Evolutionary conservation across 169 alveolate species (phyloP), one percentile per base, ranked within the genome.

Genomic region (Babesia sp.): DNA sequence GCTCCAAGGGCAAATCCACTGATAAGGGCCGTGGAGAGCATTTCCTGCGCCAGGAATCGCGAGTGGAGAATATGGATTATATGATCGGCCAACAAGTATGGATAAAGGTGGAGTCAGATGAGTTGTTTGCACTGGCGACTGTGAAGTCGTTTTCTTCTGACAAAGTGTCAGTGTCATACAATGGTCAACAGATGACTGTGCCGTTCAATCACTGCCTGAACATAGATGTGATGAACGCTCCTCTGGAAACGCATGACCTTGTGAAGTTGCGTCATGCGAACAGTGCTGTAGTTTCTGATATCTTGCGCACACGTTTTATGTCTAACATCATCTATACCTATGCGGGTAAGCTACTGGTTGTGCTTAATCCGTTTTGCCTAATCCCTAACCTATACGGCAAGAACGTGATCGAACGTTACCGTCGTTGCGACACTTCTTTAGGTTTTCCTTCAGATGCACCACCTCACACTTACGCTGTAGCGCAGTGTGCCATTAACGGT

Each of bases 381-480:
- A 88, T 92, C 57, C 82, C 82, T 28, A 74, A 83, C 34, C 80
- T 92, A 28, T 92, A 92, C 63, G 93, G 90, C 50, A 84, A 87
- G 44, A 57, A 54, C 31, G 71, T 80, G 33, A 89, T 92, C 61
- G 84, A 85, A 28, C 63, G 70, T 41, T 82, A 90, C 67, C 83
- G 80, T 50, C 57, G 77, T 33, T 91, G 90, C 11, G 92, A 90
- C 55, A 81, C 85, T n/a, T 55, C 84, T n/a, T 34, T 84, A 48
- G 93, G 93, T 3, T 87, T 84, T 63, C 93, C 93, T 16, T 53
- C 90, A 34, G 91, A 92, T 58, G 72, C 91, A 51, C 91, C 91
- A 28, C 96, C 96, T 67, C 96, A 92, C 71, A 87, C 94, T 8
- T 92, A 86, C 71, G 94, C 96, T 26, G 90, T 92, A 28, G 96